These are phyloP conservation scores for Penicillium aurantiogriseum DNA, from an alignment of 2,329 filamentous ascomycete genomes.

Conservation along the genomic window DNA sequence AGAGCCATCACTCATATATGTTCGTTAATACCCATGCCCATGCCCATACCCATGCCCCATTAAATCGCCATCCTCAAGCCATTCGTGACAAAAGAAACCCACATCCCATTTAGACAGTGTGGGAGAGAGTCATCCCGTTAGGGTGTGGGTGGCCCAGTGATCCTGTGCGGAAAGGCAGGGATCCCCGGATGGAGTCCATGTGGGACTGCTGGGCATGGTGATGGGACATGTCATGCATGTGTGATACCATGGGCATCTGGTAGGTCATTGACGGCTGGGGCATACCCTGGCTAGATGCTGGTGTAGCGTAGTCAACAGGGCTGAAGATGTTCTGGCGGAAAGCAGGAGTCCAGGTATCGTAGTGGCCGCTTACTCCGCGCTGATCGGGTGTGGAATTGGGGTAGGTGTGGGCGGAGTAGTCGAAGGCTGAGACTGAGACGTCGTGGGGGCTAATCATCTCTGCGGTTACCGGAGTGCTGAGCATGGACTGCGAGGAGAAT, in stretches of 20 bases:
- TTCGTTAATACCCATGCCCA: slow-evolving; percentile 22
- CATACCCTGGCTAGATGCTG: slow-evolving; percentile 23
- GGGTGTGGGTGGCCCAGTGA: slow-evolving; percentile 33
- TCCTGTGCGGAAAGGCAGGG: slow-evolving; percentile 32
- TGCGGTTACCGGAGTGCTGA: slow-evolving; percentile 28
- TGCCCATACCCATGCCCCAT: background rate
- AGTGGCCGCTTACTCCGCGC: slow-evolving; percentile 22
- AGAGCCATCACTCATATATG: slow-evolving; percentile 29
- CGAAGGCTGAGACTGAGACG: slow-evolving; percentile 29
- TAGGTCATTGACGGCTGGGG: slow-evolving; percentile 30
- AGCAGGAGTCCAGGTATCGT: slow-evolving; percentile 32
- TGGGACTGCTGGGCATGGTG: background rate
- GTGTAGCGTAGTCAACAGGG: slow-evolving; percentile 30
- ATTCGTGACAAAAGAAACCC: background rate
- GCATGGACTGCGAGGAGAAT: slow-evolving; percentile 28
- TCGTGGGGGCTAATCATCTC: slow-evolving; percentile 33
- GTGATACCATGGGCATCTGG: slow-evolving; percentile 28
- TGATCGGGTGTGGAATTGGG: slow-evolving; percentile 23
- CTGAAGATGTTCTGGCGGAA: slow-evolving; percentile 38
- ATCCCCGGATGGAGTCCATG: slow-evolving; percentile 19
- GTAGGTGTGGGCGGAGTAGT: slow-evolving; percentile 32
- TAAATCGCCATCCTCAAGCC: background rate
- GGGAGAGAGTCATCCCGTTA: slow-evolving; percentile 24
- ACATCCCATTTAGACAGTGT: slow-evolving; percentile 18
- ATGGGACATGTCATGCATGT: slow-evolving; percentile 29